These are phyloP conservation scores for Piedraia hortae DNA, from an alignment of 2,329 filamentous ascomycete species.

Conservation along the genomic window DNA sequence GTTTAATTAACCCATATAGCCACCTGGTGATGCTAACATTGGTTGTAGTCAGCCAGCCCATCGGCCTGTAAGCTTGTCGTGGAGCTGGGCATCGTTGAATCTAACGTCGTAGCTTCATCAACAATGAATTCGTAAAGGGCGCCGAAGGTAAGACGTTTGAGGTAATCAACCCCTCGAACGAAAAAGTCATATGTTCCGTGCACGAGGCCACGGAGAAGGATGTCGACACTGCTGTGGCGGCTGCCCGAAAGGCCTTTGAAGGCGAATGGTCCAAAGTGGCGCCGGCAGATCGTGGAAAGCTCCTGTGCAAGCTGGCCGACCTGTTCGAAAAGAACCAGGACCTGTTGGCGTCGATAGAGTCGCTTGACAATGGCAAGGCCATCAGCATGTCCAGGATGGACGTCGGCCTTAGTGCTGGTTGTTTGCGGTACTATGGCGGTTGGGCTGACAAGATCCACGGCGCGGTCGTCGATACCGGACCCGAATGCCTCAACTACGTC, in stretches of 20 bases:
- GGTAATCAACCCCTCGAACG: constrained; percentile 65
- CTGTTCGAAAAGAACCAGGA: constrained; percentile 54
- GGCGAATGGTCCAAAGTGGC: constrained; percentile 38
- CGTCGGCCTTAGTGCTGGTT: constrained; percentile 36
- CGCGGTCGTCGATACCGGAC: constrained; percentile 56
- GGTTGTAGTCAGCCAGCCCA: constrained; percentile 18
- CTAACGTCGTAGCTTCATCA: constrained; percentile 40
- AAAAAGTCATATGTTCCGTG: constrained; percentile 62
- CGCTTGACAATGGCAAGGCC: constrained; percentile 70
- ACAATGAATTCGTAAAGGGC: constrained; percentile 67
- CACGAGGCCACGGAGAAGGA: constrained; percentile 74
- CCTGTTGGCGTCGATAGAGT: constrained; percentile 54
- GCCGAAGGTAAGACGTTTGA: constrained; percentile 78
- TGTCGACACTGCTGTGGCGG: constrained; percentile 49
- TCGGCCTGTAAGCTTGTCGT: constrained; percentile 19
- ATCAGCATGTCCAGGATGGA: constrained; percentile 52
- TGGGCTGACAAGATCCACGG: constrained; percentile 83
- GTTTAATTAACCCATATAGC: not conserved
- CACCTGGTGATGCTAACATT: no score
- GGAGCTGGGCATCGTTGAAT: not conserved
- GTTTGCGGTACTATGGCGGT: constrained; percentile 64
- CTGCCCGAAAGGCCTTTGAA: constrained; percentile 66
- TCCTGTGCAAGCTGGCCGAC: constrained; percentile 51
- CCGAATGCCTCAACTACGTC: constrained; percentile 64
- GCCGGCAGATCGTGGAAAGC: constrained; percentile 40